Conservation (phyloP, 75 land plant genomes). For the Azolla pinnata region DNA sequence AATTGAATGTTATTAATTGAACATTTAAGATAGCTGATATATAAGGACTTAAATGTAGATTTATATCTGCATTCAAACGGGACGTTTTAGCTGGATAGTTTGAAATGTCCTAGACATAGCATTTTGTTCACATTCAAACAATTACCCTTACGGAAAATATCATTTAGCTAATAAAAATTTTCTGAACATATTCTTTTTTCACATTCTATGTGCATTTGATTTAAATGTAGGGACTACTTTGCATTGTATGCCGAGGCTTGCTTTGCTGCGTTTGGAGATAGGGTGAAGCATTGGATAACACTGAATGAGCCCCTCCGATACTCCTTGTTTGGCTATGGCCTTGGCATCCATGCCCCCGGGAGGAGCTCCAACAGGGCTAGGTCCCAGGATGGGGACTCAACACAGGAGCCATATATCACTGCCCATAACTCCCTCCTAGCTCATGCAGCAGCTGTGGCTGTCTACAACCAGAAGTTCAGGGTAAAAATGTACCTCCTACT, state of each 20-base stretch:
- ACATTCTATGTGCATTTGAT: background rate
- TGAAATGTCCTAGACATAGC: too few relatives aligned
- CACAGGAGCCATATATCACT: slow-evolving; percentile 30
- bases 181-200: background rate
- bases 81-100: too few relatives aligned
- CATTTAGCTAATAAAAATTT: too few relatives aligned
- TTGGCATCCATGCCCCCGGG: slow-evolving; percentile 44
- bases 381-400: slow-evolving; percentile 27
- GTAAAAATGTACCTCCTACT: too few relatives aligned
- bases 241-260: slow-evolving; percentile 45
- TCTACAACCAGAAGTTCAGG: slow-evolving; percentile 23
- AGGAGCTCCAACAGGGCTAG: slow-evolving; percentile 17
- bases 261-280: slow-evolving; percentile 57
- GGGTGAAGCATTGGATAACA: slow-evolving; percentile 73
- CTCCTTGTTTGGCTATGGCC: slow-evolving; percentile 27
- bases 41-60: too few relatives aligned
- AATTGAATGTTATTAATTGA: too few relatives aligned
- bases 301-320: slow-evolving; percentile 55
- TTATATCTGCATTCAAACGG: too few relatives aligned
- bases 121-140: too few relatives aligned
- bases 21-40: too few relatives aligned
- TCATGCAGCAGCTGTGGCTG: slow-evolving; percentile 29
- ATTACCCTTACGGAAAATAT: too few relatives aligned
- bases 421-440: slow-evolving; percentile 30
- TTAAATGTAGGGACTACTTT: slow-evolving; percentile 38